Evolutionary conservation across 106 monocot species (phyloP).

Genomic region (Acanthochlamys bracteata): DNA sequence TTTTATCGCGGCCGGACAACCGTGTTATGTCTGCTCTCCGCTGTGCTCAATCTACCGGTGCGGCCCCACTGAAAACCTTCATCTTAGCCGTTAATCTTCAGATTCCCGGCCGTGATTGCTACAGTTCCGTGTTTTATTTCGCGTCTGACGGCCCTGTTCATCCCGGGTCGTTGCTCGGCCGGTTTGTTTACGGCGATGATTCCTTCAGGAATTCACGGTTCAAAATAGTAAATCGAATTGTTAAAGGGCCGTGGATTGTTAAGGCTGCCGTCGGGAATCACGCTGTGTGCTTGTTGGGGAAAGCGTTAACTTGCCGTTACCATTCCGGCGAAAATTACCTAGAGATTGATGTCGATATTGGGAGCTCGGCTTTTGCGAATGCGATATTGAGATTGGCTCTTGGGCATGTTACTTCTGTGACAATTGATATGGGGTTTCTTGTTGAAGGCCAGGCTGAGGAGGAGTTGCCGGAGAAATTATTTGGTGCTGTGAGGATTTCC

Average conservation of each 20-base stretch:
- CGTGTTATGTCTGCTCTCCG: slow-evolving; percentile 34
- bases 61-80: slow-evolving; percentile 29
- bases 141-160: slow-evolving; percentile 42
- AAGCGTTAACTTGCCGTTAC: slow-evolving; percentile 53
- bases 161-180: slow-evolving; percentile 41
- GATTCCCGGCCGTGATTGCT: slow-evolving; percentile 55
- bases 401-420: slow-evolving; percentile 58
- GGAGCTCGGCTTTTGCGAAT: slow-evolving; percentile 67
- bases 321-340: slow-evolving; percentile 48
- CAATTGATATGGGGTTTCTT: slow-evolving; percentile 67
- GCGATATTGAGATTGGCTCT: slow-evolving; percentile 49
- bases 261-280: slow-evolving; percentile 61
- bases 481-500: slow-evolving; percentile 61
- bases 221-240: slow-evolving; percentile 74
- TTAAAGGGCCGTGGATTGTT: slow-evolving; percentile 74
- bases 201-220: slow-evolving; percentile 54
- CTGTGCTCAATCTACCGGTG: slow-evolving; percentile 19
- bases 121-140: slow-evolving; percentile 69
- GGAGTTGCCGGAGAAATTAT: slow-evolving; percentile 59
- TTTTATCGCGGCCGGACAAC: slow-evolving; percentile 42
- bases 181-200: slow-evolving; percentile 64
- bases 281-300: slow-evolving; percentile 57
- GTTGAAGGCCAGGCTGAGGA: slow-evolving; percentile 63
- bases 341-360: slow-evolving; percentile 78
- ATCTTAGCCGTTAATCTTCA: slow-evolving; percentile 67